Evolutionary conservation across 257 asterid species (phyloP), one percentile per base, ranked within the genome.

Genomic region (Mentha longifolia): DNA sequence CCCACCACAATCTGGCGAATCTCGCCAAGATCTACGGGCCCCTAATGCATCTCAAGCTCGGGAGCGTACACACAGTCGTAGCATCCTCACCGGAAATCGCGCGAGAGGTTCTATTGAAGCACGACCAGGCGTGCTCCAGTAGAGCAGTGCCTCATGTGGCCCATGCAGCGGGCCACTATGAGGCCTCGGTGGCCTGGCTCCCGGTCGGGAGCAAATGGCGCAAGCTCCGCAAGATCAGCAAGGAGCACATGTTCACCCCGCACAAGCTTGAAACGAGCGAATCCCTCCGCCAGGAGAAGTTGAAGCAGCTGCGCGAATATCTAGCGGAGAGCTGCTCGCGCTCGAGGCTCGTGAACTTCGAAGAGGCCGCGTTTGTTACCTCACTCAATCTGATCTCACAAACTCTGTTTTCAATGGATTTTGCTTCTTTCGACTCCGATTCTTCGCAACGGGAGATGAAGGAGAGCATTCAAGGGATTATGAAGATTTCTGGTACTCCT

Each of bases 41-140:
- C 10, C 7, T 83, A 1, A 79, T 83, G 85, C 70, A 76, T 16
- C 69, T 80, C 3, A 68, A 70, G 67, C 76, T 83, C 3, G 87
- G 85, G 5, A 60, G 68, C 63, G 55, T 3, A 0, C 19, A 67
- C 15, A 10, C 75, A 0, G 63, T 77, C 1, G 59, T 83, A 1
- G 79, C 62, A 0, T 80, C 87, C 6, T 74, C 82, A 2, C 65
- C 78, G 0, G 74, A 61, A 14, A 42, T 67, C 0, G 87, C 82
- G 0, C 74, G 56, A 63, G 75, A 71, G 35, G 22, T 82, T 0
- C 72, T 82, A 0, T 74, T 55, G 35, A 76, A 74, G 17, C 68
- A 76, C 17, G 86, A 79, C 10, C 64, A 28, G 16, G 5, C 6
- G 0, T 74, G 63, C 65, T 76, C 79, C 0, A 50, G 70, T 20